Conservation (phyloP, 2,329 filamentous ascomycete species). For the Neocucurbitaria cava region DNA sequence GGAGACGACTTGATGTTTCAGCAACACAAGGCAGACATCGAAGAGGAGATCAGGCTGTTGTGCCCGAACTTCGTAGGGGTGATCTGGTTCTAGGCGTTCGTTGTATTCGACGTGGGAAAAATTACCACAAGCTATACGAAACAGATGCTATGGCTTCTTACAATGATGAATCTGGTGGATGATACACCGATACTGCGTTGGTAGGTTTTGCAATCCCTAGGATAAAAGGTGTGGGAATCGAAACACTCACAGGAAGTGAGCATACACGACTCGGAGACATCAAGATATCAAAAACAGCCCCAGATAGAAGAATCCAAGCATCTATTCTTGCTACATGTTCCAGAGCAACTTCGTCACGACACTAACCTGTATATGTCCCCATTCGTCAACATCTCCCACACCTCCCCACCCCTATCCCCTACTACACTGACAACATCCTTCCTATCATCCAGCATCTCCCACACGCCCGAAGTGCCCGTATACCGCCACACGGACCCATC, state of each 20-base stretch:
- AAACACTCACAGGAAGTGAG: neutral
- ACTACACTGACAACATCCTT: slow-evolving; percentile 14
- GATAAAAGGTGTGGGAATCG: too few relatives aligned
- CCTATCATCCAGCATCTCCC: slow-evolving; percentile 35
- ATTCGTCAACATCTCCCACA: slow-evolving; percentile 27
- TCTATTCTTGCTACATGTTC: neutral
- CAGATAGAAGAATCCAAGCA: neutral
- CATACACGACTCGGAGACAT: neutral
- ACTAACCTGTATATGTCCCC: slow-evolving; percentile 33
- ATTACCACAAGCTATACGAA: too few relatives aligned
- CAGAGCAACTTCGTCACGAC: slow-evolving; percentile 15
- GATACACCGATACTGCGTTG: too few relatives aligned
- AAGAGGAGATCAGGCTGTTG: neutral
- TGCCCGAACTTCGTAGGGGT: neutral
- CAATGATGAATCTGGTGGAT: too few relatives aligned
- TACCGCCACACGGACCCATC: slow-evolving; percentile 39
- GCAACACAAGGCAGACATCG: neutral
- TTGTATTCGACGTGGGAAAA: too few relatives aligned
- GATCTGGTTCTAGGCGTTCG: neutral
- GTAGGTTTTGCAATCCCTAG: neutral
- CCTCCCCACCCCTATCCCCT: slow-evolving; percentile 30
- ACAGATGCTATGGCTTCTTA: too few relatives aligned
- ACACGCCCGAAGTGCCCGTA: slow-evolving; percentile 32
- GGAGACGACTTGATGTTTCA: neutral
- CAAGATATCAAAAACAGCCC: neutral